Conservation (phyloP, 352 stramenopile genomes). For the Phytophthora uliginosa region DNA sequence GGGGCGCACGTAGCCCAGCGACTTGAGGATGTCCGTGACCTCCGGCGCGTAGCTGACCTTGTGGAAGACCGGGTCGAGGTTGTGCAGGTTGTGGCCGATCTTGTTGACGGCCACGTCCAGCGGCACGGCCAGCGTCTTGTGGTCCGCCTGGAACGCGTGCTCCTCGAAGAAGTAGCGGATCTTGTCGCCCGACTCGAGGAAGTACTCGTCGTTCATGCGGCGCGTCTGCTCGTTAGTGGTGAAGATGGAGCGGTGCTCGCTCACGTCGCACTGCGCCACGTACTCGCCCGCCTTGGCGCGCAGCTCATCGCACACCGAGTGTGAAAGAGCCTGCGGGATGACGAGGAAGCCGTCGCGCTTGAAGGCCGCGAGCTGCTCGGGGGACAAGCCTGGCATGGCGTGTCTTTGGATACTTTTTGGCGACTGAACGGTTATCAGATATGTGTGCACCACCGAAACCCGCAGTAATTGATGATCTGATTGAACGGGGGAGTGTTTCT, state of each 20-base stretch:
- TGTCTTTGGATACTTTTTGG: background rate
- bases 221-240: conserved; percentile 87
- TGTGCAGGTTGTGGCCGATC: conserved; percentile 97
- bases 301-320: conserved; percentile 62
- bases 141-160: conserved; percentile 67
- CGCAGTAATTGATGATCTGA: background rate
- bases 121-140: conserved; percentile 77
- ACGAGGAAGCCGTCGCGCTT: conserved; percentile 77
- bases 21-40: conserved; percentile 80
- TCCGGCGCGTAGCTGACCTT: conserved; percentile 85
- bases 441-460: conserved; percentile 26
- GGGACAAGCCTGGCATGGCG: conserved; percentile 50
- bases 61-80: conserved; percentile 88
- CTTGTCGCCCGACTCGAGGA: conserved; percentile 93
- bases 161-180: conserved; percentile 97
- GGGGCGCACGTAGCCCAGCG: conserved; percentile 90
- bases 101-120: conserved; percentile 94
- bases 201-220: conserved; percentile 93
- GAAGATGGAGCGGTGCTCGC: conserved; percentile 81
- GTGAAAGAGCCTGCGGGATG: conserved; percentile 50
- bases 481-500: conserved; percentile 9
- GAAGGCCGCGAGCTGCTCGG: conserved; percentile 71
- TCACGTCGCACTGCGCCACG: conserved; percentile 71
- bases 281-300: conserved; percentile 60
- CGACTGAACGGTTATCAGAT: background rate